Evolutionary conservation across 192 early-diverging fungal genomes (phyloP), one percentile per base, ranked within the genome.

Genomic region (Mortierella hygrophila): DNA sequence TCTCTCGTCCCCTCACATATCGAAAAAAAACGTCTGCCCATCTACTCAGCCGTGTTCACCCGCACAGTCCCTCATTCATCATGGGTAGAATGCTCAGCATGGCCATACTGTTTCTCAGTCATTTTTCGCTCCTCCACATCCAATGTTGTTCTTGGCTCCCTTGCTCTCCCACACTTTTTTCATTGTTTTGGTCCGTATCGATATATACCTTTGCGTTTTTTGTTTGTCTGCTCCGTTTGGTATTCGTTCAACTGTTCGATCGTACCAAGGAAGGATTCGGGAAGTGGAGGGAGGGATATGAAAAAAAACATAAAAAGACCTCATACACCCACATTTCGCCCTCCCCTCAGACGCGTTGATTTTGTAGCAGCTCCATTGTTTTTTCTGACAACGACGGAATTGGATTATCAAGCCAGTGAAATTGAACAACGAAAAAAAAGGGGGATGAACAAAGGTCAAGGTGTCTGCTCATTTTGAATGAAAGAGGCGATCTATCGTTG

Each of bases 131-230:
- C 60, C 60, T 65, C 60, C 60, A 65, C 60, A 65, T 52, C 49
- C 18, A 52, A 32, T 11, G 2, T 26, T 65, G 55, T n/a, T 26
- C 32, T 65, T 65, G 60, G 60, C n/a, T 65, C 29, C 60, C 60
- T 65, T 65, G 60, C 35, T 65, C 60, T 65, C 60, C 60, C 60
- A 65, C 60, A 65, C 60, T 32, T 65, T 65, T 26, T 65, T 46
- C 1, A 40, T 40, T 40, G 38, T 10, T 65, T 63, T 65, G 60
- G 60, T 65, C 60, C 29, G 60, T 65, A 29, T 65, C 26, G 60
- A 4, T 0, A 3, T 32, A 4, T 65, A 32, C 32, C 35, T 65
- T 4, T 32, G 11, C 32, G 2, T 32, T 15, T 60, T 63, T 32
- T 57, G 16, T 57, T 57, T 57, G 60, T 65, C 26, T 65, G 60